Base-by-base conservation (phyloP, 768 basidiomycete genomes). In the Pleurotus sapidus region DNA sequence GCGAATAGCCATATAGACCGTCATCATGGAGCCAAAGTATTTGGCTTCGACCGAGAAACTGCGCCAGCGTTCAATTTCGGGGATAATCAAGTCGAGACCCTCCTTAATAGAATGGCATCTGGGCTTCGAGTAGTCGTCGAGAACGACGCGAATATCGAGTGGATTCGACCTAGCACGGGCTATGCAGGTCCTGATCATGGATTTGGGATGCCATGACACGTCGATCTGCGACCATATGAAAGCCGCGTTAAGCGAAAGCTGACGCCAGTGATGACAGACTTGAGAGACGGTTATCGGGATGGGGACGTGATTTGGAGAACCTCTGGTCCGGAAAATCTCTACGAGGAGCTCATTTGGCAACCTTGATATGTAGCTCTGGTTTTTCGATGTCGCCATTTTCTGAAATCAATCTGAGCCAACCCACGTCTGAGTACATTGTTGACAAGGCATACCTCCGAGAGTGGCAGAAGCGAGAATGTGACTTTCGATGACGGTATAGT, bases 1-100 rank as follows among this genome's bases (percentile, higher is more conserved):
- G 3, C 51, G 51, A 6, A 54, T 54, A 24, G 51, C 51, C 27
- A 38, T 23, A 15, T 38, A 54, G 24, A 54, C 51, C 17, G 37
- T 40, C 51, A 54, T 54, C 38, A 54, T 40, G 20, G 51, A 54
- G 20, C 51, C 51, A n/a, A 54, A 54, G 15, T 54, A 42, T 39
- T 54, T 15, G 37, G 51, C 51, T 5, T 43, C 51, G 14, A 54
- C 39, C 5, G 51, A 39, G 6, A 54, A 39, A 38, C 39, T 54
- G 14, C 51, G 51, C 51, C 51, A 54, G 17, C 51, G 51, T 20
- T 54, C 38, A 23, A 54, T 54, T 25, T 54, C 51, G 12, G 51
- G 51, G 15, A 54, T 54, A 39, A 54, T 54, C 8, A 54, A 24
- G 23, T 39, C 39, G 15, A 54, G 51, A 18, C 38, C 51, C n/a